Percentiles rank a stretch among this genome's conserved stretches.
phyloP scores from a whole-genome alignment of 2,329 filamentous ascomycete species.

The Penicillium sp. region DNA sequence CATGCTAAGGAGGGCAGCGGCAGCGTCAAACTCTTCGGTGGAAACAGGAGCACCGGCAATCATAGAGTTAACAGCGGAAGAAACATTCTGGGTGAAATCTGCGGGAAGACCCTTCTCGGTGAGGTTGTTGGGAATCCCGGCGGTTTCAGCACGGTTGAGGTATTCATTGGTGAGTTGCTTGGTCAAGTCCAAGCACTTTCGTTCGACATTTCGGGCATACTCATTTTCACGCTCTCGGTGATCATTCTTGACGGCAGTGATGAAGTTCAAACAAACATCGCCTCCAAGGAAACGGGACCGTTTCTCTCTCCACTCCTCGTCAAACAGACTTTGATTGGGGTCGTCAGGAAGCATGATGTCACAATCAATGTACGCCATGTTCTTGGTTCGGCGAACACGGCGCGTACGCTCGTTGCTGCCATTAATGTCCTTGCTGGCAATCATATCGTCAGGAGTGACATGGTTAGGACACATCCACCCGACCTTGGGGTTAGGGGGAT shows the following conservation, averaged over 20 bases:
- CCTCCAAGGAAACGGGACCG: slow-evolving; percentile 13
- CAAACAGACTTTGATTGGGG: slow-evolving; percentile 13
- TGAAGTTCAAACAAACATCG: slow-evolving; percentile 18
- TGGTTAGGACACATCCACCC: slow-evolving; percentile 91
- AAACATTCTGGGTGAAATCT: slow-evolving; percentile 1
- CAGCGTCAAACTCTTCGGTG: slow-evolving; percentile 12
- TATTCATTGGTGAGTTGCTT: slow-evolving; percentile 10
- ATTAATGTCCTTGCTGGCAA: slow-evolving; percentile 49
- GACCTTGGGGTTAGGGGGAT: slow-evolving; percentile 67
- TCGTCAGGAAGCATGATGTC: slow-evolving; percentile 15
- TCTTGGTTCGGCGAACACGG: slow-evolving; percentile 33
- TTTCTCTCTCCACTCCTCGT: slow-evolving; percentile 19
- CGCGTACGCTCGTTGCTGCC: slow-evolving; percentile 46
- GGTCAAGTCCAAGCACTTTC: slow-evolving; percentile 8
- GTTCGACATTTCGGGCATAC: slow-evolving; percentile 6
- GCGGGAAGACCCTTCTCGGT: neutral
- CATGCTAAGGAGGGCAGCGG: slow-evolving; percentile 13
- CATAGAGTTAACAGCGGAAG: slow-evolving; percentile 3
- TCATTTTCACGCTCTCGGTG: neutral
- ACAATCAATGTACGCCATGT: slow-evolving; percentile 11
- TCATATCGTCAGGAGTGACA: slow-evolving; percentile 66
- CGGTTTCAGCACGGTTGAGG: neutral
- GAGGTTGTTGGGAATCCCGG: neutral
- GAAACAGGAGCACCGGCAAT: slow-evolving; percentile 1
- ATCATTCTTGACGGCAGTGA: slow-evolving; percentile 15